Evolutionary conservation across 2,329 filamentous ascomycete species (phyloP).

Genomic region (Samsoniella hepiali): DNA sequence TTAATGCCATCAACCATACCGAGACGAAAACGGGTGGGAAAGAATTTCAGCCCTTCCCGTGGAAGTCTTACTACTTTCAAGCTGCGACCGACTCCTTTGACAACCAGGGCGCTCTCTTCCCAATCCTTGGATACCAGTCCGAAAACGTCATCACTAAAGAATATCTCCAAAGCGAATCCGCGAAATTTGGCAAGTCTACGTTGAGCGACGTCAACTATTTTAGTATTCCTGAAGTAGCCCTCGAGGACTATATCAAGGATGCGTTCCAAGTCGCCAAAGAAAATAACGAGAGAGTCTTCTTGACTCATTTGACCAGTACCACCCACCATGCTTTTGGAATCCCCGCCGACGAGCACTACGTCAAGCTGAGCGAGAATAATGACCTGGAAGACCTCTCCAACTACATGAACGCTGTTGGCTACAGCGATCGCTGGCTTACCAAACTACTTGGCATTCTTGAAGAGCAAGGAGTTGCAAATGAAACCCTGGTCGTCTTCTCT

Average conservation of each 20-base stretch:
- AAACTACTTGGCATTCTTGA: constrained; percentile 31
- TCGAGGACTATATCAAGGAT: constrained; percentile 34
- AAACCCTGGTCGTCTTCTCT: constrained; percentile 33
- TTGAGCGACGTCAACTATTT: constrained; percentile 35
- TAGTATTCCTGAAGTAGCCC: constrained; percentile 30
- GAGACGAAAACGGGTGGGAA: constrained; percentile 15
- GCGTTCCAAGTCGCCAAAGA: constrained; percentile 30
- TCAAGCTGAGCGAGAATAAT: constrained; percentile 26
- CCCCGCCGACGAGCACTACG: constrained; percentile 29
- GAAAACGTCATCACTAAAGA: constrained; percentile 30
- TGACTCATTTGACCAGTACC: constrained; percentile 37
- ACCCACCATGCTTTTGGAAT: constrained; percentile 34
- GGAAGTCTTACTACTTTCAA: constrained; percentile 34
- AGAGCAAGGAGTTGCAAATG: constrained; percentile 32
- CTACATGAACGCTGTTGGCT: constrained; percentile 35
- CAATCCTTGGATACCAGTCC: constrained; percentile 30
- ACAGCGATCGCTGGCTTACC: constrained; percentile 33
- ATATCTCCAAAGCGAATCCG: constrained; percentile 29
- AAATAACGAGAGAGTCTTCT: constrained; percentile 32
- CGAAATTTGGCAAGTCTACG: constrained; percentile 30
- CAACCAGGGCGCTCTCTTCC: constrained; percentile 31
- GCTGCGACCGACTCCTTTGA: constrained; percentile 35
- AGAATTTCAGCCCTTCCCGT: constrained; percentile 28
- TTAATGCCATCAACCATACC: constrained; percentile 26
- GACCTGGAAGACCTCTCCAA: constrained; percentile 32